These are phyloP conservation scores for Vitellaria paradoxa DNA, from an alignment of 179 eudicot genomes.

Conservation along the genomic window DNA sequence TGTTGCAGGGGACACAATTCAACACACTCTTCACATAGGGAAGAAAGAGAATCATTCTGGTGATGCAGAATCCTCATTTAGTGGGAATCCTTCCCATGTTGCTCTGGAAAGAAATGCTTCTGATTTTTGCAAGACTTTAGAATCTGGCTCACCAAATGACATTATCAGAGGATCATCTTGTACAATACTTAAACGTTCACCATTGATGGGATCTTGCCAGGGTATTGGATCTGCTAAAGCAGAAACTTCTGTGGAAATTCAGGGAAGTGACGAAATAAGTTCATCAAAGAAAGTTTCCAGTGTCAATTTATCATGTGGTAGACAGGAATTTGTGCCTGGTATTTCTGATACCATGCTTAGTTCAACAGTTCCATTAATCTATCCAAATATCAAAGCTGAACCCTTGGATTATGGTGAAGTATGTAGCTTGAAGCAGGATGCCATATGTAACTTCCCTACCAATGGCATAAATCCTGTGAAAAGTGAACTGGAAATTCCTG, in stretches of 20 bases:
- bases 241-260: neutral
- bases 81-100: constrained; percentile 11
- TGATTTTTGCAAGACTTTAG: constrained; percentile 18
- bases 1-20: constrained; percentile 17
- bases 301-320: constrained; percentile 21
- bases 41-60: constrained; percentile 23
- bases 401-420: constrained; percentile 37
- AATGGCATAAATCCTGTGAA: constrained; percentile 36
- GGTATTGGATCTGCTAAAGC: constrained; percentile 20
- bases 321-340: constrained; percentile 22
- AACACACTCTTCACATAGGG: constrained; percentile 21
- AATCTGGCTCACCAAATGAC: constrained; percentile 19
- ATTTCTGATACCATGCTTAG: constrained; percentile 16
- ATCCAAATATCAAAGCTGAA: constrained; percentile 62
- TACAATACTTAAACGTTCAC: constrained; percentile 11
- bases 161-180: constrained; percentile 19
- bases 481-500: constrained; percentile 35
- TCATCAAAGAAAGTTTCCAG: constrained; percentile 15
- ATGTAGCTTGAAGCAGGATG: constrained; percentile 18
- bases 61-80: constrained; percentile 20
- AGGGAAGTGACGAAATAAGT: constrained; percentile 16
- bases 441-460: constrained; percentile 17
- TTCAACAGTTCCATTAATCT: constrained; percentile 23
- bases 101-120: constrained; percentile 11
- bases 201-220: constrained; percentile 9